Percentiles rank a stretch among this genome's conserved stretches.
Evolutionary conservation across 139 green algal species (phyloP).

Genomic region (Yamagishiella unicocca): DNA sequence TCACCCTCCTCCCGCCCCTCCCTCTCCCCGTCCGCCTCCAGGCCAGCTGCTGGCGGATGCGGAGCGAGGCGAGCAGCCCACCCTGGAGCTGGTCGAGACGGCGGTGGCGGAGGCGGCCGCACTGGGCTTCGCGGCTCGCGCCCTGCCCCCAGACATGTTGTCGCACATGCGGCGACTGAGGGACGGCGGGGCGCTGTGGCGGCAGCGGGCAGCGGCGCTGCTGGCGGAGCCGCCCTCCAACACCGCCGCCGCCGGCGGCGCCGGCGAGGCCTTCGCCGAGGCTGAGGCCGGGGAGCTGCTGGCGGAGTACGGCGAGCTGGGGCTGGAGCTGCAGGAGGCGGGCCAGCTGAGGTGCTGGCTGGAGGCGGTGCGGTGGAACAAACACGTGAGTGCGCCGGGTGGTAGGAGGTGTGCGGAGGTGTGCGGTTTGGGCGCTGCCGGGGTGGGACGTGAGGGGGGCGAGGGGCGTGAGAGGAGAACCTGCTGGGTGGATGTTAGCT

Average conservation of each 20-base stretch:
- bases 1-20: neutral
- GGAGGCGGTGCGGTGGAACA: constrained; percentile 21
- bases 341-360: neutral
- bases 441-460: neutral
- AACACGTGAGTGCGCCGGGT: neutral
- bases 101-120: constrained; percentile 1
- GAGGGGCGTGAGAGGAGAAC: neutral
- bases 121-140: constrained; percentile 4
- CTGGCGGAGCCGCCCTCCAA: neutral
- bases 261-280: neutral
- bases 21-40: neutral
- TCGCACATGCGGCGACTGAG: neutral
- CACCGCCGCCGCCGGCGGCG: neutral
- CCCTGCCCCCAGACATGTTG: neutral
- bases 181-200: neutral
- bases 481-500: neutral
- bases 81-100: neutral
- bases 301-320: neutral
- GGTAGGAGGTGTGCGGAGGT: neutral
- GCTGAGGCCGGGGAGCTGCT: constrained; percentile 18
- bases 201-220: neutral
- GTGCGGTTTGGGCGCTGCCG: neutral
- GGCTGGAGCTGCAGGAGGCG: constrained; percentile 2
- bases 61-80: neutral
- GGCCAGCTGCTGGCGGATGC: neutral